Conservation (phyloP, 106 monocot genomes). For the Allium sativum region DNA sequence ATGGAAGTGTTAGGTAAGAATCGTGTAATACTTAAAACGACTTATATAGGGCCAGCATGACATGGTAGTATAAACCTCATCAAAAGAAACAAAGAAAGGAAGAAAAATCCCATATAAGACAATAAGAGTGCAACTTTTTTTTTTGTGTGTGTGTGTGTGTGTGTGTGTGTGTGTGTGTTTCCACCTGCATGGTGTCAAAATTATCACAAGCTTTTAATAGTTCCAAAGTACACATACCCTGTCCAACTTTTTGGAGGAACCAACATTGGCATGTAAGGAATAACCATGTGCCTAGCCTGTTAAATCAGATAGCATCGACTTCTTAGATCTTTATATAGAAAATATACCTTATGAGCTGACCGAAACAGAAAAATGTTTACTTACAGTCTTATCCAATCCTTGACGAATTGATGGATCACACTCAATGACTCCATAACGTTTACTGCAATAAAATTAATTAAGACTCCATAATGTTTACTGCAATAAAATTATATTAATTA, state of each 20-base stretch:
- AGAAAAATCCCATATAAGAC: no score
- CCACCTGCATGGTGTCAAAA: not conserved
- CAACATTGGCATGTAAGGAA: slow-evolving; percentile 97
- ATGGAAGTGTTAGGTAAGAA: no score
- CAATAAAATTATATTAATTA: no score
- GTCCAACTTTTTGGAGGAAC: slow-evolving; percentile 84
- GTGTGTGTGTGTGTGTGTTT: no score
- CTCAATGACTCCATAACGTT: slow-evolving; percentile 87
- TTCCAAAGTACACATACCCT: slow-evolving; percentile 43
- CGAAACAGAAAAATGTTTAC: slow-evolving; percentile 11
- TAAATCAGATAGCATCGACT: slow-evolving; percentile 9
- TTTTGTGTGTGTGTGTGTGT: no score
- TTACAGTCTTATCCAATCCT: slow-evolving; percentile 94
- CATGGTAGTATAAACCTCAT: no score
- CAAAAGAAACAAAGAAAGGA: no score
- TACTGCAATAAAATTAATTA: no score
- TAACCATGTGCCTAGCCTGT: slow-evolving; percentile 93
- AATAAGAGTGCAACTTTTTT: no score
- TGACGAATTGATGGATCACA: slow-evolving; percentile 88
- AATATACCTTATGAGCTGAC: slow-evolving; percentile 38
- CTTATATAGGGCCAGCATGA: no score
- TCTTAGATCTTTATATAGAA: slow-evolving; percentile 28
- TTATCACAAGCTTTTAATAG: not conserved
- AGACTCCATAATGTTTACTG: slow-evolving; percentile 56
- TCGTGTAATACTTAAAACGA: no score